A percentile compares a stretch with the other conserved stretches of the same genome.
Evolutionary conservation across 2,329 filamentous ascomycete species (phyloP).

Genomic region (Samsoniella hepiali): DNA sequence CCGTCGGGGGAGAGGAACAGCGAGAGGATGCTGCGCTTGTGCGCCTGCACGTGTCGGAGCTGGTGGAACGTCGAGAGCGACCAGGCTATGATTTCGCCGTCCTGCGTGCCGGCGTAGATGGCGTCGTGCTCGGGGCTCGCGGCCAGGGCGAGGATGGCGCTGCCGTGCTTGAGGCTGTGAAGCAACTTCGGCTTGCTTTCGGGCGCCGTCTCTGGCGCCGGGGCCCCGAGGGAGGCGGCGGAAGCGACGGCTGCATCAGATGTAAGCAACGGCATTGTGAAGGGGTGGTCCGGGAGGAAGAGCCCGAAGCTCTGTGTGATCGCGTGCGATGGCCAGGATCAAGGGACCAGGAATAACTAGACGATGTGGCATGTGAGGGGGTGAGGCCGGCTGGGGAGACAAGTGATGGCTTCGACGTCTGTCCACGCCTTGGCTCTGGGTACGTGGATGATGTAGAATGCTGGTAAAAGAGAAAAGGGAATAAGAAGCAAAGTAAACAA

Average conservation of each 20-base stretch:
- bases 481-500: background rate
- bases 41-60: constrained; percentile 75
- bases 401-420: background rate
- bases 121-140: constrained; percentile 73
- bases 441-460: background rate
- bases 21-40: constrained; percentile 86
- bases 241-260: background rate
- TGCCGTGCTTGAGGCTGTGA: constrained; percentile 73
- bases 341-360: background rate
- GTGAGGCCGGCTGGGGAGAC: background rate
- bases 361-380: background rate
- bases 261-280: constrained; percentile 10
- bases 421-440: background rate
- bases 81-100: constrained; percentile 91
- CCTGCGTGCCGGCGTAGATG: constrained; percentile 89
- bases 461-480: background rate
- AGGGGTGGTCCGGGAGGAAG: background rate
- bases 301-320: background rate
- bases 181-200: constrained; percentile 56
- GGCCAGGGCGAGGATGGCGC: constrained; percentile 77
- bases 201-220: background rate
- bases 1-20: constrained; percentile 75
- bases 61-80: constrained; percentile 84
- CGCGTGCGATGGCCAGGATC: background rate
- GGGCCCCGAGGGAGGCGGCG: background rate